Evolutionary conservation across 495 filamentous ascomycete species (phyloP).

Genomic region (Penicillium lagena): DNA sequence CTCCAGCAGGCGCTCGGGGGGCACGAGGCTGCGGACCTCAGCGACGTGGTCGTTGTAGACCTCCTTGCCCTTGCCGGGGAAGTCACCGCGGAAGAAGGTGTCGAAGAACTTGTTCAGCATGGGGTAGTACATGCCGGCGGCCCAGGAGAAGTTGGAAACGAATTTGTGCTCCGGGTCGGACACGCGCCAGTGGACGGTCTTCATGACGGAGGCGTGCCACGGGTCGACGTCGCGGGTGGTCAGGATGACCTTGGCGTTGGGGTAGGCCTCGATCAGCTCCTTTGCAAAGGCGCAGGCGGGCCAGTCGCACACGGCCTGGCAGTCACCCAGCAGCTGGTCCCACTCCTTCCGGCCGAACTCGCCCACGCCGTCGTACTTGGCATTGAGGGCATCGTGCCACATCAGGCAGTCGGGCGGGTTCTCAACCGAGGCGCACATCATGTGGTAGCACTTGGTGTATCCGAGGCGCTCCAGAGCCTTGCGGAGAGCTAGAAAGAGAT

Average conservation of each 20-base stretch:
- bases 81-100: slow-evolving; percentile 47
- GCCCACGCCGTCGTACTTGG: slow-evolving; percentile 56
- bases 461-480: slow-evolving; percentile 54
- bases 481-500: slow-evolving; percentile 42
- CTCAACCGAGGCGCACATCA: slow-evolving; percentile 58
- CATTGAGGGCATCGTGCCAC: slow-evolving; percentile 60
- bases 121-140: slow-evolving; percentile 51
- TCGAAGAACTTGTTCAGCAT: slow-evolving; percentile 56
- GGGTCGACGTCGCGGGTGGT: slow-evolving; percentile 55
- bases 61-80: slow-evolving; percentile 45
- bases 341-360: slow-evolving; percentile 58
- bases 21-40: slow-evolving; percentile 38
- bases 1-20: slow-evolving; percentile 49
- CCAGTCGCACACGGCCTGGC: slow-evolving; percentile 62
- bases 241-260: slow-evolving; percentile 63
- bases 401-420: slow-evolving; percentile 52
- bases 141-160: slow-evolving; percentile 49
- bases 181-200: slow-evolving; percentile 48
- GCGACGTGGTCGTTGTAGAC: slow-evolving; percentile 42
- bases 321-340: slow-evolving; percentile 61
- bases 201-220: slow-evolving; percentile 51
- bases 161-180: slow-evolving; percentile 48
- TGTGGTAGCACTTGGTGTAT: slow-evolving; percentile 59
- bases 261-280: slow-evolving; percentile 63
- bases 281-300: slow-evolving; percentile 59